A percentile compares a stretch with the other conserved stretches of the same genome.
Conservation (phyloP, 2,329 filamentous ascomycete genomes). For the Stagonosporopsis vannaccii region DNA sequence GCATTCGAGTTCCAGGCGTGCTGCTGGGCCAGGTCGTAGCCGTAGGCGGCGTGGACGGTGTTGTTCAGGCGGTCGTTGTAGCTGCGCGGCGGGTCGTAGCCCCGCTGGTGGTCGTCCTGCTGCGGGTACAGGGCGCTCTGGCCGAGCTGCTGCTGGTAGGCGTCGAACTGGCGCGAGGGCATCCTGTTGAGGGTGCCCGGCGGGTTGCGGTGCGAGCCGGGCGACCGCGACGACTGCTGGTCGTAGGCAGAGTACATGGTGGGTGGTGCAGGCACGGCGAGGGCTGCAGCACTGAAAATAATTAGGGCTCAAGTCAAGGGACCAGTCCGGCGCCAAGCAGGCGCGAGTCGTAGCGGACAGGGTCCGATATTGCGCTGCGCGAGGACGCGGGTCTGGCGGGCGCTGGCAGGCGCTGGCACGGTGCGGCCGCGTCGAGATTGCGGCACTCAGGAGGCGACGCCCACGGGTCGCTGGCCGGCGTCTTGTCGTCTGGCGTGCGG, state of each 20-base stretch:
- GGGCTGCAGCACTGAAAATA: conserved; percentile 29
- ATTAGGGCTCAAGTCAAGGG: conserved; percentile 31
- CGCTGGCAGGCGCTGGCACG: not conserved
- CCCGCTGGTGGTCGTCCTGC: conserved; percentile 24
- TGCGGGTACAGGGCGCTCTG: conserved; percentile 69
- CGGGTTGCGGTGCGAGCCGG: conserved; percentile 73
- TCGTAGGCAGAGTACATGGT: conserved; percentile 50
- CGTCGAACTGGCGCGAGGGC: conserved; percentile 79
- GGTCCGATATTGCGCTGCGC: conserved; percentile 25
- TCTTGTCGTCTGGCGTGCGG: conserved; percentile 29
- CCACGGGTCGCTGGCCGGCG: conserved; percentile 27
- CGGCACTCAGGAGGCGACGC: conserved; percentile 24
- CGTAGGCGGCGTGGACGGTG: conserved; percentile 66
- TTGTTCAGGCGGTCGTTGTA: conserved; percentile 65
- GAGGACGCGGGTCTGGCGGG: conserved; percentile 4
- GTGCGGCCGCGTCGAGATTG: conserved; percentile 6
- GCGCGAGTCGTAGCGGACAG: conserved; percentile 21
- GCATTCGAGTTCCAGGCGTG: conserved; percentile 82
- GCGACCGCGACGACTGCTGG: conserved; percentile 68
- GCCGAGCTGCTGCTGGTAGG: conserved; percentile 68
- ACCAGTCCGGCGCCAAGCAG: conserved; percentile 15
- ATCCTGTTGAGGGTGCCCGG: conserved; percentile 72
- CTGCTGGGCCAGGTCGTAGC: conserved; percentile 72
- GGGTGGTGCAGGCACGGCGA: conserved; percentile 26
- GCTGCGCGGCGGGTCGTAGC: conserved; percentile 60